Base-by-base conservation (phyloP, 345 rosid genomes). In the Brassica carinata region DNA sequence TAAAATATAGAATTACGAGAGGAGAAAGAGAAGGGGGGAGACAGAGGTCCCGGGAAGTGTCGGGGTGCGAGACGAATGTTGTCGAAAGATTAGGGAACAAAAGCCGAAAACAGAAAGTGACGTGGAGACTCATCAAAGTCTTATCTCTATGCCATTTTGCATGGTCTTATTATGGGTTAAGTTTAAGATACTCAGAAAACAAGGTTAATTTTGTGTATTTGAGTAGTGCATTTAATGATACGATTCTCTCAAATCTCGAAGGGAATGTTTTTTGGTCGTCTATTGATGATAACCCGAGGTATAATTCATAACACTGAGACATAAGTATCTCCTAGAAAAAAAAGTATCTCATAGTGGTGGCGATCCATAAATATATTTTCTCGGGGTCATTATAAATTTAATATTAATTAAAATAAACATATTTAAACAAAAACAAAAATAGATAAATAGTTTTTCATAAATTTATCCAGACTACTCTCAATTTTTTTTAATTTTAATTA, bases 1-100 rank as follows among this genome's bases (percentile, higher is more conserved):
- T 13, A 15, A 55, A 55, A 15, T 6, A 75, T n/a, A 70, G 1
- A 71, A 64, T 66, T 71, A 71, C 68, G 62, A 72, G 65, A 26
- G 36, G 65, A 26, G 55, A 23, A 66, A 73, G 26, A 67, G 19
- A 38, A 23, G 65, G 64, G 66, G 59, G 38, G 73, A 87, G 92
- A 89, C 92, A 87, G 38, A 73, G 92, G 91, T 90, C 92, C 94
- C 89, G 75, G 69, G 81, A 64, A 80, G n/a, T 89, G 93, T 86
- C 86, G 86, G 92, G 76, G 87, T 85, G 79, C 65, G 90, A 86
- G 77, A 87, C 82, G 74, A 88, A 90, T 88, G 86, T 57, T 71
- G 86, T 89, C 87, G 85, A 83, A 82, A 79, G 85, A 78, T 83
- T 87, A 69, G 76, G 80, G 84, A 91, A 89, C 90, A 87, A 85